phyloP scores from a whole-genome alignment of 2,329 filamentous ascomycete species.

The Fusarium bactridioides region DNA sequence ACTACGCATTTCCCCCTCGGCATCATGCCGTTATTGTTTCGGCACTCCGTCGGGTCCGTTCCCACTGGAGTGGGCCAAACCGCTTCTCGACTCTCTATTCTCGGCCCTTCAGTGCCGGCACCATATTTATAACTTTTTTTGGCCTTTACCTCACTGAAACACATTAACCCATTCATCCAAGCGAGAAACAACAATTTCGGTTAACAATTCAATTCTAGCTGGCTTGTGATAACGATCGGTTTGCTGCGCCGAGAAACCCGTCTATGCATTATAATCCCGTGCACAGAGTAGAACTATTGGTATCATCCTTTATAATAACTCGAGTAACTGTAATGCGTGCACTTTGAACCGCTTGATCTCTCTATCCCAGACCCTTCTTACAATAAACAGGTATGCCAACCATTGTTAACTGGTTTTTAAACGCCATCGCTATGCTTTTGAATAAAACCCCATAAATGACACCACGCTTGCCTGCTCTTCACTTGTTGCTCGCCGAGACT shows the following conservation, averaged over 20 bases:
- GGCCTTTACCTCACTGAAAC: conserved; percentile 1
- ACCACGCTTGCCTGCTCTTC: not conserved
- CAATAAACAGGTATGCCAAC: conserved; percentile 8
- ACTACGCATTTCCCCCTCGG: not conserved
- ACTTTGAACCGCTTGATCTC: not conserved
- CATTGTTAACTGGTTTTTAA: conserved; percentile 7
- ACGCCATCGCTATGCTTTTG: conserved; percentile 38
- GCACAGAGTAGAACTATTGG: not conserved
- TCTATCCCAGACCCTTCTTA: not conserved
- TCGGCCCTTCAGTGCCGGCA: conserved; percentile 16
- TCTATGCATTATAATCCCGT: not conserved
- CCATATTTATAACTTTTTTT: conserved; percentile 14
- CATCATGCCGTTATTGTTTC: not conserved
- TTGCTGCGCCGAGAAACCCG: not conserved
- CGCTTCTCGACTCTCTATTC: conserved; percentile 14
- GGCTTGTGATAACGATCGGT: not conserved
- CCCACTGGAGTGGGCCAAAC: conserved; percentile 2
- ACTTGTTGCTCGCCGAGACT: not conserved
- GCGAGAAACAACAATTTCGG: conserved; percentile 18
- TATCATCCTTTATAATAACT: conserved; percentile 2
- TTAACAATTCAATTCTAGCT: not conserved
- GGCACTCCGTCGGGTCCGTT: not conserved
- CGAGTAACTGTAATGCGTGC: not conserved
- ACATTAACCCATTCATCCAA: not conserved
- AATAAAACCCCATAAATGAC: conserved; percentile 6